Evolutionary conservation across 352 stramenopile genomes (phyloP).

Genomic region (Sclerospora graminicola): DNA sequence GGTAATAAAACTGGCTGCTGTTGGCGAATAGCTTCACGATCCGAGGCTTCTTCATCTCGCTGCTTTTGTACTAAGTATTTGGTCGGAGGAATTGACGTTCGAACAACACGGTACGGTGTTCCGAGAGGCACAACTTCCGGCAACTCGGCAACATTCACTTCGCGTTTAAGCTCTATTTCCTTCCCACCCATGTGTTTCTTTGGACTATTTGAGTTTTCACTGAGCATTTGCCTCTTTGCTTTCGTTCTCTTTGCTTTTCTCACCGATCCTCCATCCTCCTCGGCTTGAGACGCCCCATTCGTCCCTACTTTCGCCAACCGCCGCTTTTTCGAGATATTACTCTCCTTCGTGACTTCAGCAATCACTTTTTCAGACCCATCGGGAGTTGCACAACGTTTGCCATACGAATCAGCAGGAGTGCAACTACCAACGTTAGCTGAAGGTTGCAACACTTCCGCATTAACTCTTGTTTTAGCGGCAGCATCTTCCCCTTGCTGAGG

Average conservation of each 20-base stretch:
- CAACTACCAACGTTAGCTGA: not conserved
- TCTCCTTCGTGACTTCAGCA: not conserved
- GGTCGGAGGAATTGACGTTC: slow-evolving; percentile 27
- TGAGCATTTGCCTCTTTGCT: not conserved
- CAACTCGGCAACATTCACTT: not conserved
- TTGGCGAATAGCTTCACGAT: slow-evolving; percentile 8
- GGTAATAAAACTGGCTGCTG: slow-evolving; percentile 12
- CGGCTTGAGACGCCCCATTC: not conserved
- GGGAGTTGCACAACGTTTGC: not conserved
- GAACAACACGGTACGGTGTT: slow-evolving; percentile 19
- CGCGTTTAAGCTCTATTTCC: not conserved
- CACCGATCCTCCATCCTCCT: not conserved
- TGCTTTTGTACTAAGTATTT: slow-evolving; percentile 40
- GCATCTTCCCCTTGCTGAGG: slow-evolving; percentile 1
- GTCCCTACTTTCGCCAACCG: slow-evolving; percentile 9
- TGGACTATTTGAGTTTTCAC: not conserved
- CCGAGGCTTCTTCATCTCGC: slow-evolving; percentile 22
- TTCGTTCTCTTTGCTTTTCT: slow-evolving; percentile 15
- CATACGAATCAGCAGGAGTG: slow-evolving; percentile 1
- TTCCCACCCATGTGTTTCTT: not conserved
- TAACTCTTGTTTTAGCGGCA: not conserved
- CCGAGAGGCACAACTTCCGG: slow-evolving; percentile 3
- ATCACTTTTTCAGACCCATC: slow-evolving; percentile 3
- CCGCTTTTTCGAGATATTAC: slow-evolving; percentile 20
- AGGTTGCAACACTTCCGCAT: not conserved